These are phyloP conservation scores for Podosphaera fusca DNA, from an alignment of 2,329 filamentous ascomycete genomes.

Conservation along the genomic window DNA sequence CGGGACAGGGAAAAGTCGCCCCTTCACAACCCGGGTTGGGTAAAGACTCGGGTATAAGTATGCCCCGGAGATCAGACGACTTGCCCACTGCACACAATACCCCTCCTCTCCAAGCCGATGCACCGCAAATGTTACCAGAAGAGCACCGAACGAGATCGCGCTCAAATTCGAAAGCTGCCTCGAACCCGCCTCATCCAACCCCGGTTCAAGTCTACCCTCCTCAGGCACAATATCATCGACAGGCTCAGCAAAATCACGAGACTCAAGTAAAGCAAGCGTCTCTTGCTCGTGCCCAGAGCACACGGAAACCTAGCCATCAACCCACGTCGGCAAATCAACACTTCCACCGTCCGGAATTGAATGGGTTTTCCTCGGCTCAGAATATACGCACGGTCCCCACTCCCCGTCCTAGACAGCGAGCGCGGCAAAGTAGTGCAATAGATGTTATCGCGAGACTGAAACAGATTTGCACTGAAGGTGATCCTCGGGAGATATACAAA, in stretches of 20 bases:
- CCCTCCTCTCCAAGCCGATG: conserved; percentile 10
- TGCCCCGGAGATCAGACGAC: conserved; percentile 35
- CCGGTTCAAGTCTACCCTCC: conserved; percentile 10
- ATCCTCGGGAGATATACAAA: conserved; percentile 71
- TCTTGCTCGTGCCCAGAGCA: conserved; percentile 52
- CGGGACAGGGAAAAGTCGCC: conserved; percentile 35
- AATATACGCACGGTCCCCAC: conserved; percentile 22
- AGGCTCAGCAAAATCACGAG: conserved; percentile 60
- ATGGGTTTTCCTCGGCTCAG: conserved; percentile 16
- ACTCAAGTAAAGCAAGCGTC: conserved; percentile 44
- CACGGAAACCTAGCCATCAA: conserved; percentile 32
- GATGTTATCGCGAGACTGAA: conserved; percentile 70
- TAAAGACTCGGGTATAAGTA: conserved; percentile 41
- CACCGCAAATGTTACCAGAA: conserved; percentile 34
- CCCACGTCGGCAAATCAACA: conserved; percentile 30
- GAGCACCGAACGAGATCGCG: conserved; percentile 34
- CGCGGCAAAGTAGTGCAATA: conserved; percentile 54
- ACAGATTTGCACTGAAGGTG: conserved; percentile 72
- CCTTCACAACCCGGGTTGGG: conserved; percentile 31
- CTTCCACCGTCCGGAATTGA: conserved; percentile 21
- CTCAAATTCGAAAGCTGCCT: conserved; percentile 42
- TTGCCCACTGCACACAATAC: conserved; percentile 17
- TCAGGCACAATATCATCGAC: conserved; percentile 31
- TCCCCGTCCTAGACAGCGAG: conserved; percentile 51
- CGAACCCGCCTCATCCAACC: conserved; percentile 18